A percentile compares a stretch with the other conserved stretches of the same genome.
These are phyloP conservation scores for Auricularia sp. DNA, from an alignment of 768 basidiomycete genomes.

Conservation along the genomic window DNA sequence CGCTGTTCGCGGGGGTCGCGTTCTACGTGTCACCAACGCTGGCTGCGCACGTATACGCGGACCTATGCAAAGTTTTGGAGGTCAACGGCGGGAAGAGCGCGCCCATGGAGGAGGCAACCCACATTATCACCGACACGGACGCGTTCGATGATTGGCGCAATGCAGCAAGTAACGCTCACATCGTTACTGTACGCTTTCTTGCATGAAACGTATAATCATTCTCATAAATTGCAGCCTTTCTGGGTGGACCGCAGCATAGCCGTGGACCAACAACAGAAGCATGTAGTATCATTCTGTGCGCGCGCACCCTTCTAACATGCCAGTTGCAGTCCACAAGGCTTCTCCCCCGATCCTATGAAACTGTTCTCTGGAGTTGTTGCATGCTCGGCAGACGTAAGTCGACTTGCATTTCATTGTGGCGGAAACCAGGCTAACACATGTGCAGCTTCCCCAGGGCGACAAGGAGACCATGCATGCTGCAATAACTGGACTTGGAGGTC, in stretches of 20 bases:
- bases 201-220: not conserved
- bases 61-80: conserved; percentile 40
- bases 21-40: conserved; percentile 9
- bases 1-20: conserved; percentile 10
- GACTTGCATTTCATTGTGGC: not conserved
- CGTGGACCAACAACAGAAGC: conserved; percentile 49
- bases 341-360: conserved; percentile 66
- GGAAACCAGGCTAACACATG: not conserved
- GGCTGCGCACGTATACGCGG: conserved; percentile 11
- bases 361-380: conserved; percentile 79
- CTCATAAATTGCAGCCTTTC: conserved; percentile 28
- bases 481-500: conserved; percentile 68
- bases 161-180: conserved; percentile 21
- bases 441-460: conserved; percentile 51
- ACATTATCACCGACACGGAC: conserved; percentile 47
- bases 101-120: conserved; percentile 32
- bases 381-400: conserved; percentile 53
- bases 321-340: conserved; percentile 38
- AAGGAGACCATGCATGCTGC: conserved; percentile 63
- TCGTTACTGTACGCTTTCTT: conserved; percentile 29
- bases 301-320: conserved; percentile 1
- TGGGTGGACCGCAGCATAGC: conserved; percentile 66
- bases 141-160: conserved; percentile 46
- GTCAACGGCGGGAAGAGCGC: conserved; percentile 38
- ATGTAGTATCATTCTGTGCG: conserved; percentile 15